Evolutionary conservation across 768 basidiomycete species (phyloP), one percentile per base, ranked within the genome.

Genomic region (Tulasnella sp.): DNA sequence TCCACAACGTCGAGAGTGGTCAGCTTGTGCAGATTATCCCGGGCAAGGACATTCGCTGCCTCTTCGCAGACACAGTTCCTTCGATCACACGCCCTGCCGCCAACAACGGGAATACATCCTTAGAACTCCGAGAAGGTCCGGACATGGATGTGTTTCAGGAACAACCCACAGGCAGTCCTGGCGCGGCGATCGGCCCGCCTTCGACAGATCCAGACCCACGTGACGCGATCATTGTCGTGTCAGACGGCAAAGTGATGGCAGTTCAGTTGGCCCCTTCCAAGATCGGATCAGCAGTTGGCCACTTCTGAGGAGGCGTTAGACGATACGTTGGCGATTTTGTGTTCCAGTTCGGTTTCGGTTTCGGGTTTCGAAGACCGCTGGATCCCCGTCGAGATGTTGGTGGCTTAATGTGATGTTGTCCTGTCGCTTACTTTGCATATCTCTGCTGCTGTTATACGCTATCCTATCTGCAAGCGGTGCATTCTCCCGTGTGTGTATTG

Each of bases 51-150:
- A 89, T 99, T 48, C 92, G 95, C 18, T 89, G 96, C 76, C 88
- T 99, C 69, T 99, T 98, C 84, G 94, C 97, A 75, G 98, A 99
- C 86, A 94, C 94, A 3, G 96, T 96, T 0, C 93, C 96, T 0
- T 95, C 96, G 0, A 89, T 93, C 28, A 91, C 92, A 92, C 34
- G 69, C 58, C 69, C 77, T 69, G 8, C 79, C 12, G 72, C 79
- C 28, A 72, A 50, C 44, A 9, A 77, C 42, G 28, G 7, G 2
- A 78, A 78, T 58, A 2, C 44, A 40, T 80, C 74, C 72, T n/a
- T n/a, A n/a, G n/a, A n/a, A n/a, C n/a, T n/a, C n/a, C n/a, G n/a
- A n/a, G n/a, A n/a, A n/a, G n/a, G n/a, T n/a, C n/a, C n/a, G n/a
- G n/a, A n/a, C 37, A 37, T 37, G 2, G 6, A 37, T 77, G 16